Evolutionary conservation across 371 early-diverging fungal genomes (phyloP), one percentile per base, ranked within the genome.

Genomic region (Haplosporangium sp.): DNA sequence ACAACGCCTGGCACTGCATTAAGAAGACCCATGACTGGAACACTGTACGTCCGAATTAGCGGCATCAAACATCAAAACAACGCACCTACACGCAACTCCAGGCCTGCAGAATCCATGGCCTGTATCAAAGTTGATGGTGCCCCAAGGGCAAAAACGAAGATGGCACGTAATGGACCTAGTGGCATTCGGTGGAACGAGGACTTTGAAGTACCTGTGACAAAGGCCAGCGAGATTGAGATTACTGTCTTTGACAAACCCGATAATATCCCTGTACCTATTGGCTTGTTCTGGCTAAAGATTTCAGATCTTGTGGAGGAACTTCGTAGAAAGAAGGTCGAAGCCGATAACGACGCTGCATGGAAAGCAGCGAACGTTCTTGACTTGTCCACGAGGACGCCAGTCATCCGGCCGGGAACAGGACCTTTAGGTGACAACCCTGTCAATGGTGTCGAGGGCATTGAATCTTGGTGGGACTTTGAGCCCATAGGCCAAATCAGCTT

Each of bases 161-260:
- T 68, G 65, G 73, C 69, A 7, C 80, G 80, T 20, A 69, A 53
- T 45, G 80, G 80, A 6, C 43, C 73, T 1, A 23, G 57, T 20
- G 80, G 80, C 23, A 89, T 59, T 83, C 89, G 60, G 76, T 95
- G 95, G 93, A 86, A 87, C 64, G 95, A 97, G 56, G 88, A 89
- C 43, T 93, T 95, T 76, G 90, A 90, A 62, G 86, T 95, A 20
- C 84, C 87, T 52, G 90, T 95, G 62, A 92, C 90, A 69, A 92
- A 92, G 79, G 95, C 92, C 0, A 89, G 91, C 14, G 96, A 96
- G 74, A 87, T 96, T 12, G 98, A 97, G 79, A 83, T 97, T 40
- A 86, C 90, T 29, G 82, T 95, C 4, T 87, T 86, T 62, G 95
- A 95, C 59, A 82, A 88, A 42, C 86, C 87, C 51, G 89, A 90